Evolutionary conservation across 805 yeast species (phyloP), one percentile per base, ranked within the genome.

Genomic region (Saccharomycopsis sp.): DNA sequence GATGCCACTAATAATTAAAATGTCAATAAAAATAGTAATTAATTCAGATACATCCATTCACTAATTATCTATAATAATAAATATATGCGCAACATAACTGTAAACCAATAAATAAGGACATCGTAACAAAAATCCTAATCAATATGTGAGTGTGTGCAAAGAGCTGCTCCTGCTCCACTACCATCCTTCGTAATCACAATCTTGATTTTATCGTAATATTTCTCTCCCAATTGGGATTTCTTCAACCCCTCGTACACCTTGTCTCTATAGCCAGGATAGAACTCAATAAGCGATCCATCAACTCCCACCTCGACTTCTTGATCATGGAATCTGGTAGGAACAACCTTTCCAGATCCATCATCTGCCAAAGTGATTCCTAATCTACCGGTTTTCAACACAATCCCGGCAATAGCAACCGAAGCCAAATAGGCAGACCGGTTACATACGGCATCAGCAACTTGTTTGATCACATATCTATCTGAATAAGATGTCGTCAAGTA

Each of bases 111-210:
- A 29, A 7, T 29, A 29, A 29, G 38, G 5, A 29, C 38, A 12
- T 29, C 5, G 38, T 29, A 7, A 29, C 9, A 29, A 29, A 12
- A 29, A 29, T 29, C 38, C 38, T 47, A 59, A n/a, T 53, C 61
- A 22, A 58, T 52, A 24, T 53, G 56, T 5, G 64, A 62, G 24
- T 53, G 50, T 1, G 97, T 97, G 75, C 97, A 89, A 62, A 93
- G 76, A 1, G 98, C 98, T 52, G 97, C 98, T 64, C 99, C 99
- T 51, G 92, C 97, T 61, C 97, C 97, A 58, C 96, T 86, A 53
- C 98, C 98, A 68, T 94, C 98, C 71, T 89, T 89, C 34, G 97
- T 94, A 64, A 92, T 85, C 63, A 84, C 84, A 62, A 93, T 75
- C 65, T 84, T 86, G 52, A 90, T 76, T 67, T 88, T 84, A 72